These are phyloP conservation scores for Puccinia novopanici DNA, from an alignment of 1,284 basidiomycete genomes.

Conservation along the genomic window DNA sequence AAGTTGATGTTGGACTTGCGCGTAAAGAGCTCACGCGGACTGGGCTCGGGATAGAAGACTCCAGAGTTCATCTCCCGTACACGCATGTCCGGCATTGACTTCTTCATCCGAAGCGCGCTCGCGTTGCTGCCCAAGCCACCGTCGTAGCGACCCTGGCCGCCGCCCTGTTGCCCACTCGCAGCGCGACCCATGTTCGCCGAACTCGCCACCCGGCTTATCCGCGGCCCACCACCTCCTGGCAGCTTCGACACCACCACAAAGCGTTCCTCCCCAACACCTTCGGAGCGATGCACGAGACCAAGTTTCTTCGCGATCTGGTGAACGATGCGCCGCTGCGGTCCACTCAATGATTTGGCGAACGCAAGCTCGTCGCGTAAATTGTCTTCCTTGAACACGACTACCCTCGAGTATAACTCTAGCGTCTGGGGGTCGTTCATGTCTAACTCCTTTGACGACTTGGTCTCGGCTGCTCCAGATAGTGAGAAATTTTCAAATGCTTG, in stretches of 20 bases:
- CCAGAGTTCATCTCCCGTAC: conserved; percentile 38
- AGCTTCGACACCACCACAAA: conserved; percentile 84
- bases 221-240: neutral
- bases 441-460: conserved; percentile 66
- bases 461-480: conserved; percentile 62
- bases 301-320: conserved; percentile 95
- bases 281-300: conserved; percentile 88
- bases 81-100: conserved; percentile 78
- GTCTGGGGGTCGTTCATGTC: conserved; percentile 95
- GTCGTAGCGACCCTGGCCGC: neutral
- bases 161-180: neutral
- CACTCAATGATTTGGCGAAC: conserved; percentile 80
- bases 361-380: conserved; percentile 95
- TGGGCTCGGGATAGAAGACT: conserved; percentile 26
- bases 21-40: neutral
- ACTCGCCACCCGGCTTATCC: conserved; percentile 23
- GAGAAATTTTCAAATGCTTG: conserved; percentile 65
- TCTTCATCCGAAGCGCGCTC: conserved; percentile 67
- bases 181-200: conserved; percentile 22
- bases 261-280: conserved; percentile 87
- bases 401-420: conserved; percentile 93
- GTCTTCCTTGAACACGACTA: conserved; percentile 96
- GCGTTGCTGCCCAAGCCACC: neutral
- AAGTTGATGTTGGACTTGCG: conserved; percentile 36
- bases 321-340: conserved; percentile 86